phyloP scores from a whole-genome alignment of 1,284 basidiomycete genomes.

The Sparassis latifolia region DNA sequence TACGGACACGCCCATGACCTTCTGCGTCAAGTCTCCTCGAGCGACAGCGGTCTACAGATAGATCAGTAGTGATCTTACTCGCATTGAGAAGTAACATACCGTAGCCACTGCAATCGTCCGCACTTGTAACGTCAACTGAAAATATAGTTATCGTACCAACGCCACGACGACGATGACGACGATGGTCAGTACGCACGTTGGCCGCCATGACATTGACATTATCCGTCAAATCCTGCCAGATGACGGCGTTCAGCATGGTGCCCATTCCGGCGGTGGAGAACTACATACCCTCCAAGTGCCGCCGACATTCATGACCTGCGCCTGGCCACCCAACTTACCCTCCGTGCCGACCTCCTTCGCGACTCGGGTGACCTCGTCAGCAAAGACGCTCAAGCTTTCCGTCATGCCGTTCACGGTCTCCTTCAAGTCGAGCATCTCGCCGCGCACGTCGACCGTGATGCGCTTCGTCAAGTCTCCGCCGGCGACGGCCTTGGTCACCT shows the following conservation, averaged over 20 bases:
- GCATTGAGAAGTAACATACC: conserved; percentile 30
- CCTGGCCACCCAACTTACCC: conserved; percentile 83
- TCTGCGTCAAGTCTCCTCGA: conserved; percentile 88
- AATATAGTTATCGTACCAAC: background rate
- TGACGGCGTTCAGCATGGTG: conserved; percentile 1
- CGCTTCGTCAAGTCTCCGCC: conserved; percentile 86
- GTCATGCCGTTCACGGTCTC: conserved; percentile 93
- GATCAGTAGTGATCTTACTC: background rate
- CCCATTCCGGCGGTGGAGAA: conserved; percentile 16
- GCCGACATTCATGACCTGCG: conserved; percentile 84
- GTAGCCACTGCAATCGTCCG: conserved; percentile 93
- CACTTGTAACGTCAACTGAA: conserved; percentile 87
- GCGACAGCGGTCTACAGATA: conserved; percentile 78
- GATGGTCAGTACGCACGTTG: conserved; percentile 45
- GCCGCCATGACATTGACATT: conserved; percentile 89
- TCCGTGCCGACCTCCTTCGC: conserved; percentile 91
- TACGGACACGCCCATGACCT: conserved; percentile 89
- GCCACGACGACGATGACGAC: background rate
- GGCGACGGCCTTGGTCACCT: conserved; percentile 87
- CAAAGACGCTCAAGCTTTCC: conserved; percentile 80
- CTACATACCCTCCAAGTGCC: conserved; percentile 87
- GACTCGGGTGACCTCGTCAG: conserved; percentile 83
- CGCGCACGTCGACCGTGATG: conserved; percentile 84
- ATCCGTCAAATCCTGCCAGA: conserved; percentile 73
- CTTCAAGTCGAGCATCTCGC: conserved; percentile 86